Conservation (phyloP, 306 rosid species). For the Pyrus bretschneideri region DNA sequence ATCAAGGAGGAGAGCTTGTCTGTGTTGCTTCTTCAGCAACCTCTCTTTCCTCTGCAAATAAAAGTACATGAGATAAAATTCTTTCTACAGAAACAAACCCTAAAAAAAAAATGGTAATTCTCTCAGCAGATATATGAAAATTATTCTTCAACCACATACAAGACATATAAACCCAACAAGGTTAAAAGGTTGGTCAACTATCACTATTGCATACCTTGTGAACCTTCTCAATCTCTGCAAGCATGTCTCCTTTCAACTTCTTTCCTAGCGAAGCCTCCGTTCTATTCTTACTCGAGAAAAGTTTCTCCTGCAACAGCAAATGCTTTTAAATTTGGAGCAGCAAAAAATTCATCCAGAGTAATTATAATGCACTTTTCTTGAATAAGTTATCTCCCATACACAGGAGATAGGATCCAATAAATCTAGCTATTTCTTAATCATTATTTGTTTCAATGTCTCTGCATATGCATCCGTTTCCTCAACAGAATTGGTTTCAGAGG, state of each 20-base stretch:
- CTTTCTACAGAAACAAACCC: background rate
- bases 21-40: slow-evolving; percentile 91
- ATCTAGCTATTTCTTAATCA: background rate
- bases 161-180: slow-evolving; percentile 7
- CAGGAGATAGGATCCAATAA: background rate
- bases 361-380: background rate
- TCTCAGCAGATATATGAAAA: background rate
- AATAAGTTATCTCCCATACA: background rate
- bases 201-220: slow-evolving; percentile 64
- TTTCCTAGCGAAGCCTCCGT: slow-evolving; percentile 85
- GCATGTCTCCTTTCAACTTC: slow-evolving; percentile 90
- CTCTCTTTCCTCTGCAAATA: slow-evolving; percentile 70
- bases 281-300: slow-evolving; percentile 82
- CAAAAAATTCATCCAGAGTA: background rate
- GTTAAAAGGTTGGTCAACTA: background rate
- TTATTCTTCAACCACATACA: background rate
- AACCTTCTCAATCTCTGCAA: slow-evolving; percentile 95
- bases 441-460: background rate
- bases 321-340: slow-evolving; percentile 23
- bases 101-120: background rate
- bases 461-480: background rate
- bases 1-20: slow-evolving; percentile 97
- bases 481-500: background rate
- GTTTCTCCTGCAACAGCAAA: slow-evolving; percentile 68
- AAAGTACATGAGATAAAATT: slow-evolving; percentile 2